phyloP scores from a whole-genome alignment of 352 stramenopile species.

The Thraustochytrium striatum region DNA sequence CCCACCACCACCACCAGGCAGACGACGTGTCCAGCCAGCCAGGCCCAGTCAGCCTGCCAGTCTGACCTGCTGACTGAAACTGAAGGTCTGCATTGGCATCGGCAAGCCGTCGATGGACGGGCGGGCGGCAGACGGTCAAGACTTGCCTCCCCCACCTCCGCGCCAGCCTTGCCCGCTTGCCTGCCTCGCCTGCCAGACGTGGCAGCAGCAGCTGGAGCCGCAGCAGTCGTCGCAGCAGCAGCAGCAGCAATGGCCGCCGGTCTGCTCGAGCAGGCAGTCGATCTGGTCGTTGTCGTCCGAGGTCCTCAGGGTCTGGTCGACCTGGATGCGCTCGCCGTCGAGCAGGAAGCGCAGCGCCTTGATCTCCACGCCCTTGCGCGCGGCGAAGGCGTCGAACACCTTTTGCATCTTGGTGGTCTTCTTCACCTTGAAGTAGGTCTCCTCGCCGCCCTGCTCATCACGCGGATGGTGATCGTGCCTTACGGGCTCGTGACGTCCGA shows the following conservation, averaged over 20 bases:
- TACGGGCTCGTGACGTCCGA: background rate
- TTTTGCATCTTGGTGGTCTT: slow-evolving; percentile 97
- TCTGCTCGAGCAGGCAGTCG: slow-evolving; percentile 87
- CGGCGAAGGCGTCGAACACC: slow-evolving; percentile 92
- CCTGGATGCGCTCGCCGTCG: slow-evolving; percentile 87
- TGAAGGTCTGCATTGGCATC: background rate
- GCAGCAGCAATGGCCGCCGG: too few relatives aligned
- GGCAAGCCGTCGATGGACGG: background rate
- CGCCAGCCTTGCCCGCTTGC: background rate
- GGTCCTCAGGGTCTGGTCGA: slow-evolving; percentile 91
- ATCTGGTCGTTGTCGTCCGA: slow-evolving; percentile 97
- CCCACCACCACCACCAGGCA: too few relatives aligned
- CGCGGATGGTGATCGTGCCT: slow-evolving; percentile 17
- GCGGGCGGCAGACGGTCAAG: background rate
- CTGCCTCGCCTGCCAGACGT: too few relatives aligned
- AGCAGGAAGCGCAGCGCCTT: slow-evolving; percentile 88
- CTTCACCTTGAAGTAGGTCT: slow-evolving; percentile 99
- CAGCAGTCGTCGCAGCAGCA: too few relatives aligned
- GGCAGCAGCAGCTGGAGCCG: too few relatives aligned
- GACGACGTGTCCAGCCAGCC: too few relatives aligned
- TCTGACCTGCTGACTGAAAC: background rate
- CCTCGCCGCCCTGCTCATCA: slow-evolving; percentile 77
- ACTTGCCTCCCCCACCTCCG: background rate
- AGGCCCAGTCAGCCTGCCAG: background rate
- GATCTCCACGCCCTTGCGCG: slow-evolving; percentile 83